These are phyloP conservation scores for Colletotrichum sublineola DNA, from an alignment of 2,329 filamentous ascomycete genomes.

Conservation along the genomic window DNA sequence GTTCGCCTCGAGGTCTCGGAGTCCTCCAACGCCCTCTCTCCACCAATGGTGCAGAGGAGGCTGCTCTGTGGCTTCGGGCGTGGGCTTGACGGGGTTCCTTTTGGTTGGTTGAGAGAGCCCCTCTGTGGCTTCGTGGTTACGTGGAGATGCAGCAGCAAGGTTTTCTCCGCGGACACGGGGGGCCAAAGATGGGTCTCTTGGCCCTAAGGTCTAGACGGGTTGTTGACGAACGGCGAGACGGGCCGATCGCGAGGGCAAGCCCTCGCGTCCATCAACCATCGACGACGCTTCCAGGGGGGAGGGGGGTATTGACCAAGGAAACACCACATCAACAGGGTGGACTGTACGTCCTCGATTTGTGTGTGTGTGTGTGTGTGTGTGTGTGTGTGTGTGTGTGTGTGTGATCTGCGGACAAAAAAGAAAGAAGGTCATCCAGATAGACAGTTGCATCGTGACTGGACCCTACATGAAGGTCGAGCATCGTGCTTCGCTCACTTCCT, in stretches of 20 bases:
- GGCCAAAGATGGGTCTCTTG: background rate
- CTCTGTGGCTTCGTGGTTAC: background rate
- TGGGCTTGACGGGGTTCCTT: background rate
- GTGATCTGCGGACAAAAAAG: background rate
- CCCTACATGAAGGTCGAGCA: background rate
- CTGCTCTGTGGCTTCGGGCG: background rate
- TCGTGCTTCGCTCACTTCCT: background rate
- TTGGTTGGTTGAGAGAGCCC: background rate
- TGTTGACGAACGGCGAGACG: background rate
- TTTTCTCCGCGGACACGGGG: background rate
- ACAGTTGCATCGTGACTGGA: background rate
- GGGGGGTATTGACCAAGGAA: background rate
- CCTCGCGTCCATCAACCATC: background rate
- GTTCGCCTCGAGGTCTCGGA: background rate
- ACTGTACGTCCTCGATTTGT: background rate
- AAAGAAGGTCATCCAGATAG: background rate
- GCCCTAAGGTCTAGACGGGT: background rate
- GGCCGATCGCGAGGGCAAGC: background rate
- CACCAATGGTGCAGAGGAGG: conserved; percentile 1
- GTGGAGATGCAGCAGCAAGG: background rate
- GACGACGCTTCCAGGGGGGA: background rate
- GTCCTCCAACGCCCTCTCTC: conserved; percentile 1
- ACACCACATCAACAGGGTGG: background rate
- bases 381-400: background rate
- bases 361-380: background rate